Evolutionary conservation across 306 rosid genomes (phyloP).

Genomic region (Acacia confusa): DNA sequence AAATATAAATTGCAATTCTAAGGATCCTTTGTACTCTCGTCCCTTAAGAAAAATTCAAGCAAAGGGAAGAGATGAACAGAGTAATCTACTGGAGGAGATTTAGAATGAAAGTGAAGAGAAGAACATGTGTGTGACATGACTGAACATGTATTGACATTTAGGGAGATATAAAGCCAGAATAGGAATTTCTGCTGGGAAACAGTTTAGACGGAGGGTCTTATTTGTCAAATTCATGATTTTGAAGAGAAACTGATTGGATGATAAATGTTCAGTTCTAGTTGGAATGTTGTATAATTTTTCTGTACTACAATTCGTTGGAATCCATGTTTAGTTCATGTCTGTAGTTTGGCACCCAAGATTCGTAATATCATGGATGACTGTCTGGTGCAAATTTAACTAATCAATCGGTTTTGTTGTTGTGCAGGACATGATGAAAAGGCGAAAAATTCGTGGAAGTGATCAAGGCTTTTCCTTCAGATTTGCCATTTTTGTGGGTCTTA

Average conservation of each 20-base stretch:
- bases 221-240: background rate
- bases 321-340: background rate
- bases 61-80: no score
- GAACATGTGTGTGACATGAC: no score
- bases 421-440: constrained; percentile 74
- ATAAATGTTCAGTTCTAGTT: background rate
- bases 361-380: background rate
- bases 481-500: constrained; percentile 74
- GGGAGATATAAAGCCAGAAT: background rate
- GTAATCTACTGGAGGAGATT: no score
- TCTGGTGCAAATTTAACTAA: constrained; percentile 2
- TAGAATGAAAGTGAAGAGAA: no score
- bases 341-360: background rate
- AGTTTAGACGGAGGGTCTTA: background rate
- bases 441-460: constrained; percentile 55
- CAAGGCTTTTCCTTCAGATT: constrained; percentile 75
- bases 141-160: background rate
- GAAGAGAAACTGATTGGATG: background rate
- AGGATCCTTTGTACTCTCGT: no score
- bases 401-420: background rate
- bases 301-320: background rate
- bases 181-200: background rate
- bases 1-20: no score
- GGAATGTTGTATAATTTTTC: background rate
- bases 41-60: no score